Conservation (phyloP, 2,329 filamentous ascomycete species). For the Beauveria australis region DNA sequence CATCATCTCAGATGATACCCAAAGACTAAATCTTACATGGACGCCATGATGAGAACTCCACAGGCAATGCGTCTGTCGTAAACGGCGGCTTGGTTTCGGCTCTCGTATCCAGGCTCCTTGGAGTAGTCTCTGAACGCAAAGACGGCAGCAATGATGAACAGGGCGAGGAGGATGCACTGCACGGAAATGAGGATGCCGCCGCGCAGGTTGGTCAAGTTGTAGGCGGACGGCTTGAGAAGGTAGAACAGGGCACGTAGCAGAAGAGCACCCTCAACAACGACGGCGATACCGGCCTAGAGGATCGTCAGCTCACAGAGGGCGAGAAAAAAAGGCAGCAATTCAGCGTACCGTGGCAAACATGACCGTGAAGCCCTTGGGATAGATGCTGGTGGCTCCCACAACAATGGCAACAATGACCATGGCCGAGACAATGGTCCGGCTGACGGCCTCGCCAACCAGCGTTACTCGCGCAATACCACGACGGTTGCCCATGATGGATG, state of each 20-base stretch:
- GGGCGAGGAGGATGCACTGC: conserved; percentile 3
- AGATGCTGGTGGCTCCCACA: conserved; percentile 8
- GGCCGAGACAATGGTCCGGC: conserved; percentile 2
- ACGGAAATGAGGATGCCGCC: not conserved
- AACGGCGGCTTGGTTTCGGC: conserved; percentile 3
- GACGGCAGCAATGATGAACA: conserved; percentile 7
- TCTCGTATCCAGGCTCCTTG: conserved; percentile 7
- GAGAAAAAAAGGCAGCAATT: not conserved
- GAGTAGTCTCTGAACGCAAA: conserved; percentile 9
- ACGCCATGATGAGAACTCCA: conserved; percentile 10
- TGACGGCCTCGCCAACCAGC: conserved; percentile 1
- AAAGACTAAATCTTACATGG: conserved; percentile 1
- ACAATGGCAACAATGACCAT: conserved; percentile 9
- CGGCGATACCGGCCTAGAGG: conserved; percentile 3
- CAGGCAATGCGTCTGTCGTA: conserved; percentile 7
- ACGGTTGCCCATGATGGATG: conserved; percentile 8
- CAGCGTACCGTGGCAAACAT: conserved; percentile 6
- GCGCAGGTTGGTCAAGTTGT: conserved; percentile 7
- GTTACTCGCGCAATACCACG: conserved; percentile 7
- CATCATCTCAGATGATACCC: no score
- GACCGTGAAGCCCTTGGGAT: conserved; percentile 8
- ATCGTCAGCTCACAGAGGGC: not conserved
- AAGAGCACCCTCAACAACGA: not conserved
- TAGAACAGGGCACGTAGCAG: conserved; percentile 5
- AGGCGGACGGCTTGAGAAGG: conserved; percentile 8